Percentiles rank a stretch among this genome's conserved stretches.
Evolutionary conservation across 2,329 filamentous ascomycete genomes (phyloP).

Genomic region (Colletotrichum destructivum): DNA sequence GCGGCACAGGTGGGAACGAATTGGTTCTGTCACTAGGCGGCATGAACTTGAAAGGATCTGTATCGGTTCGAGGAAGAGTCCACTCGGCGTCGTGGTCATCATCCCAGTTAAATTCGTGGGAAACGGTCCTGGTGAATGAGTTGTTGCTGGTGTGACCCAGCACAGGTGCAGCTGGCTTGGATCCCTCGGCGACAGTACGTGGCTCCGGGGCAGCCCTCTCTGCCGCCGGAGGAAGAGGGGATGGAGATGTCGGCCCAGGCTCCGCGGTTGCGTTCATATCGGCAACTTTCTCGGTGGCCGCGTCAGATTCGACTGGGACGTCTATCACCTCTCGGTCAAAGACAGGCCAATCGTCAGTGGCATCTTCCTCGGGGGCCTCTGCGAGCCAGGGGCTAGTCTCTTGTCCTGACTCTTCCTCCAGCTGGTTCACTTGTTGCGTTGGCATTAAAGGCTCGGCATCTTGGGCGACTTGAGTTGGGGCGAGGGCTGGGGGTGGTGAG

Average conservation of each 20-base stretch:
- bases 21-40: slow-evolving; percentile 71
- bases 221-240: background rate
- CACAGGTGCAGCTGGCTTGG: slow-evolving; percentile 30
- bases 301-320: background rate
- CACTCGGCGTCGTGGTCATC: slow-evolving; percentile 73
- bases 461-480: slow-evolving; percentile 6
- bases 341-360: slow-evolving; percentile 46
- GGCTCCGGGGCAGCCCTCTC: slow-evolving; percentile 1
- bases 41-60: slow-evolving; percentile 74
- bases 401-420: slow-evolving; percentile 1
- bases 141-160: slow-evolving; percentile 68
- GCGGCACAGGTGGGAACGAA: slow-evolving; percentile 73
- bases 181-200: slow-evolving; percentile 3
- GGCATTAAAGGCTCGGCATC: slow-evolving; percentile 8
- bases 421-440: slow-evolving; percentile 6
- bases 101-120: slow-evolving; percentile 73
- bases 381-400: slow-evolving; percentile 8
- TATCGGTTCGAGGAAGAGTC: slow-evolving; percentile 65
- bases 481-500: background rate
- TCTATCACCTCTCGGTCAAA: slow-evolving; percentile 35
- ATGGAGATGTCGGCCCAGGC: background rate
- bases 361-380: slow-evolving; percentile 37
- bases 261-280: background rate
- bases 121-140: slow-evolving; percentile 76
- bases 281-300: slow-evolving; percentile 1